Base-by-base conservation (phyloP, 2,329 filamentous ascomycete genomes). In the Tolypocladium capitatum region DNA sequence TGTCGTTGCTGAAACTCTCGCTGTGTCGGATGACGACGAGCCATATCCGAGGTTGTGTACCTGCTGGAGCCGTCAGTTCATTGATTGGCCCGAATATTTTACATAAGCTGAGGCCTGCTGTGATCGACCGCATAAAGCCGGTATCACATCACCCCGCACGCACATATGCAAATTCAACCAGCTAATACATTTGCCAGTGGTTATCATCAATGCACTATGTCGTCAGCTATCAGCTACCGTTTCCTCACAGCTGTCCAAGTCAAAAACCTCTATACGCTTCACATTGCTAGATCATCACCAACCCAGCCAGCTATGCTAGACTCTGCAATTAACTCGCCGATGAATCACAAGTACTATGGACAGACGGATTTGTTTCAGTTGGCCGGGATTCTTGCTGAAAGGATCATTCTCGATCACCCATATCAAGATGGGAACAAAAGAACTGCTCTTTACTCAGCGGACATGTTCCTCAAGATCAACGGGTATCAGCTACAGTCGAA, bases 381-480 rank as follows among this genome's bases (percentile, higher is more conserved):
- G 6, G 53, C 56, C 2, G 55, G 54, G 1, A 21, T 57, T 10
- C 53, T 56, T 16, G 53, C 53, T 1, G 36, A 52, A 40, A 58
- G 54, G 43, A 46, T 58, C 11, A 49, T 55, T 10, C 52, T 58
- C 7, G 43, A 59, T 28, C 52, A 58, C 21, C 41, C 52, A 1
- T 59, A 53, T 36, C 47, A 52, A 18, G 51, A 56, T 40, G 52
- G 51, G 18, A 57, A 56, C 43, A 57, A 56, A 28, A 34, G 53
- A 38, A 51, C 43, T n/a, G 46, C 53, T 31, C 51, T 53, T 2
- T 48, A 34, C 2, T 53, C 54, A 1, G 52, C 51, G n/a, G 51
- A 56, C 18, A 53, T 53, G 53, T 54, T 57, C 33, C 45, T 55
- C 5, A 52, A 53, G 32, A 52, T 53, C 20, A 56, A 57, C n/a